Conservation (phyloP, 306 rosid genomes). For the Vicia villosa region DNA sequence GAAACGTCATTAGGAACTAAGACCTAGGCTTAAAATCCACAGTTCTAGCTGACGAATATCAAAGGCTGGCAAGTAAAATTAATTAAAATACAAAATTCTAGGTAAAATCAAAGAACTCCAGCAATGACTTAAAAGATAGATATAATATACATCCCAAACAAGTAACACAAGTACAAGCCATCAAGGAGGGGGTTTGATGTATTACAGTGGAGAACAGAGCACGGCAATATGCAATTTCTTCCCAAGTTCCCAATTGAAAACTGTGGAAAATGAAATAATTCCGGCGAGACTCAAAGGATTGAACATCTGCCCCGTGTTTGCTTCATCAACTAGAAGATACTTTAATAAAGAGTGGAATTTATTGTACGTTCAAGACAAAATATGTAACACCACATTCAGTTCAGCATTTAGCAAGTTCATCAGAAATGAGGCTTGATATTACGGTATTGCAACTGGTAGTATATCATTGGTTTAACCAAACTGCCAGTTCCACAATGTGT, state of each 20-base stretch:
- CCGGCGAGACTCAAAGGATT: constrained; percentile 7
- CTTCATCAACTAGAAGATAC: constrained; percentile 14
- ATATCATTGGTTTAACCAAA: constrained; percentile 26
- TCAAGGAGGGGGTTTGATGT: constrained; percentile 11
- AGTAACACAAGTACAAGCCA: constrained; percentile 11
- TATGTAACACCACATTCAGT: constrained; percentile 5
- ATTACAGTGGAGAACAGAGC: constrained; percentile 6
- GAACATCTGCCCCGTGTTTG: constrained; percentile 14
- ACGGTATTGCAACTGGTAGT: constrained; percentile 9
- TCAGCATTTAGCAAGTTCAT: constrained; percentile 14
- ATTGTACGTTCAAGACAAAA: constrained; percentile 22
- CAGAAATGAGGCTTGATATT: constrained; percentile 29
- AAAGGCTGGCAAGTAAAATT: constrained; percentile 29
- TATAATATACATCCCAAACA: constrained; percentile 25
- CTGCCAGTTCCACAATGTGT: constrained; percentile 4
- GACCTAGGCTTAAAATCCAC: constrained; percentile 29
- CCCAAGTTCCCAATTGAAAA: constrained; percentile 20
- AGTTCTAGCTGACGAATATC: constrained; percentile 13
- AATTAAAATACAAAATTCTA: constrained; percentile 2
- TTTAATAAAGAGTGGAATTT: background rate
- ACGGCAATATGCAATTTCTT: constrained; percentile 22
- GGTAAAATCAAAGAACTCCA: constrained; percentile 19
- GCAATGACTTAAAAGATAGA: constrained; percentile 10
- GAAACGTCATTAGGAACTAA: constrained; percentile 1
- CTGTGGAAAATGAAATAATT: background rate